These are phyloP conservation scores for Cupressus sempervirens DNA, from an alignment of 75 land plant species.

Conservation along the genomic window DNA sequence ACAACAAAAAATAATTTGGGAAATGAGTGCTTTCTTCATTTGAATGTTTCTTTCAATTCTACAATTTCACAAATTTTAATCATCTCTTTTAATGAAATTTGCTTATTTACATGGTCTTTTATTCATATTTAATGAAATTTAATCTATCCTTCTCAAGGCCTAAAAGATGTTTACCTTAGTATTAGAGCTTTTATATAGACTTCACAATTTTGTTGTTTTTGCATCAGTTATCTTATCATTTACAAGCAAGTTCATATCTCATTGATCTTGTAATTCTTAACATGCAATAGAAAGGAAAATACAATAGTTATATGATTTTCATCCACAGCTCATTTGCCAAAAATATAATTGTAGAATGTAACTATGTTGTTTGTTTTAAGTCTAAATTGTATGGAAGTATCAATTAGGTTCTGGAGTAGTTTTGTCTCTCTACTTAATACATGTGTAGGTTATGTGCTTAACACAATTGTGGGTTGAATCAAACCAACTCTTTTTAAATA, in stretches of 20 bases:
- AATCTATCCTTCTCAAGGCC: no score
- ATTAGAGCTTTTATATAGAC: no score
- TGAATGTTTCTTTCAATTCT: no score
- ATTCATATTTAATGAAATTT: no score
- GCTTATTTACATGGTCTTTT: no score
- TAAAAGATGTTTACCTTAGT: no score
- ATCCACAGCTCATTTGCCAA: not conserved
- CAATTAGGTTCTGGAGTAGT: not conserved
- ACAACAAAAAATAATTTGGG: not conserved
- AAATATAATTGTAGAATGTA: not conserved
- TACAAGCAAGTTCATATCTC: not conserved
- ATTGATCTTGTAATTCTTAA: not conserved
- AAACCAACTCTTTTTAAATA: not conserved
- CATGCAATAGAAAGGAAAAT: not conserved
- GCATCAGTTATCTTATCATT: not conserved
- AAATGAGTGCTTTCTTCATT: not conserved
- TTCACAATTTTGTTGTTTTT: not conserved
- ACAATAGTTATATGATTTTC: not conserved
- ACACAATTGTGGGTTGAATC: not conserved
- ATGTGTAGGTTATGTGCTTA: no score
- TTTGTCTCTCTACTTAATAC: not conserved
- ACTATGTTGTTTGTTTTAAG: not conserved
- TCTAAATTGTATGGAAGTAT: not conserved
- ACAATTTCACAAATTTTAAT: no score
- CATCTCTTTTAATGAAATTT: no score